Evolutionary conservation across 1,284 basidiomycete genomes (phyloP).

Genomic region (Fomitiporia mediterranea): DNA sequence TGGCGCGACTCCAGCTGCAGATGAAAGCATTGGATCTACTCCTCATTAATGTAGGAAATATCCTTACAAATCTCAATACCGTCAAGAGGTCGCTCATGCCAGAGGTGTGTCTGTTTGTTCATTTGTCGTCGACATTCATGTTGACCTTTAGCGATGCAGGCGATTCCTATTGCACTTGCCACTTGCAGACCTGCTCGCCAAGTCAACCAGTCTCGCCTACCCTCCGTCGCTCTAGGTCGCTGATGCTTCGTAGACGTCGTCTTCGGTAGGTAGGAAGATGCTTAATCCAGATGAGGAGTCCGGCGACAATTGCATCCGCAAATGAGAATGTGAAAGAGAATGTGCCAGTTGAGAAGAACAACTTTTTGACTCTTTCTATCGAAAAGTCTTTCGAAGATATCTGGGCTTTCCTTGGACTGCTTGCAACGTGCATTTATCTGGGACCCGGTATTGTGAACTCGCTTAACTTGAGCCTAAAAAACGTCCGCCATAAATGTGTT

Average conservation of each 20-base stretch:
- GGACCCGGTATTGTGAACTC: constrained; percentile 31
- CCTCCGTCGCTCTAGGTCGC: constrained; percentile 37
- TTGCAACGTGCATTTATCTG: constrained; percentile 26
- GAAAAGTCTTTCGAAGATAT: constrained; percentile 29
- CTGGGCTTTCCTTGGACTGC: constrained; percentile 26
- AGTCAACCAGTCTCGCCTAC: constrained; percentile 16
- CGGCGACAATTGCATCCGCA: constrained; percentile 18
- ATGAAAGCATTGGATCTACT: constrained; percentile 1
- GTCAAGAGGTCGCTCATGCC: no score
- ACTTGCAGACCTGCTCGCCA: no score
- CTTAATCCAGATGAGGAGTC: constrained; percentile 21
- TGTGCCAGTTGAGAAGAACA: constrained; percentile 14
- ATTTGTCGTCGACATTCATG: no score
- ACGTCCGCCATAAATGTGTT: no score
- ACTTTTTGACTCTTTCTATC: constrained; percentile 11
- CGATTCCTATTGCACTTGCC: no score
- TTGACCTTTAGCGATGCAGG: no score
- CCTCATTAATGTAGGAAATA: no score
- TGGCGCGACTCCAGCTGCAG: constrained; percentile 2
- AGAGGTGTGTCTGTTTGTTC: no score
- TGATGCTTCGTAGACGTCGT: constrained; percentile 13
- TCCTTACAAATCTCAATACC: no score
- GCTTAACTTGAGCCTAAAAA: constrained; percentile 31
- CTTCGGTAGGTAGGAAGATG: constrained; percentile 27
- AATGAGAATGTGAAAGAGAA: no score